Percentiles rank a stretch among this genome's conserved stretches.
Evolutionary conservation across 768 basidiomycete species (phyloP).

Genomic region (Boletus patriciae): DNA sequence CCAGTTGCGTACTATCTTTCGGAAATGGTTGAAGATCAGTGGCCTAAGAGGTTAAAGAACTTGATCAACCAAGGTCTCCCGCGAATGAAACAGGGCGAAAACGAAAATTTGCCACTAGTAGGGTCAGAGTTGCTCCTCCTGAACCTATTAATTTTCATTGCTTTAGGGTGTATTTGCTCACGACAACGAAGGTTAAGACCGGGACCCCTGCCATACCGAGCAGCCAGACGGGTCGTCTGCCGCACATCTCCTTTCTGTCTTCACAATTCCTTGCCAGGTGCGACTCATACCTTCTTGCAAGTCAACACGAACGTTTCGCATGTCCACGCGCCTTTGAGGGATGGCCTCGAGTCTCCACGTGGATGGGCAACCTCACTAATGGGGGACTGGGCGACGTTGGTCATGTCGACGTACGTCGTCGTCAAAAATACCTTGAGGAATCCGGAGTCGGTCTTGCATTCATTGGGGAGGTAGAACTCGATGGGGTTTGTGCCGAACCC

Average conservation of each 20-base stretch:
- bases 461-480: slow-evolving; percentile 13
- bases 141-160: neutral
- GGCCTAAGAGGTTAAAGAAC: too few species aligned
- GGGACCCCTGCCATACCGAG: neutral
- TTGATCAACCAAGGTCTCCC: neutral
- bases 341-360: neutral
- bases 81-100: neutral
- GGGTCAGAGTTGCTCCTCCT: neutral
- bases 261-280: neutral
- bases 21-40: too few species aligned
- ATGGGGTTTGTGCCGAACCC: slow-evolving; percentile 20
- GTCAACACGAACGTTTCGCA: slow-evolving; percentile 24
- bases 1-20: too few species aligned
- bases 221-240: neutral
- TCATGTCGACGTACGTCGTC: slow-evolving; percentile 21
- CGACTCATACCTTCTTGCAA: slow-evolving; percentile 5
- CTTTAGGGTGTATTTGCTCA: neutral
- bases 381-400: slow-evolving; percentile 5
- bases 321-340: slow-evolving; percentile 10
- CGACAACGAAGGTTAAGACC: neutral
- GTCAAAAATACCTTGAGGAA: slow-evolving; percentile 27
- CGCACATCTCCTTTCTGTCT: neutral
- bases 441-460: slow-evolving; percentile 10
- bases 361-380: neutral
- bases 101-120: neutral